Evolutionary conservation across 768 basidiomycete genomes (phyloP), one percentile per base, ranked within the genome.

Genomic region (Lentinula aciculospora): DNA sequence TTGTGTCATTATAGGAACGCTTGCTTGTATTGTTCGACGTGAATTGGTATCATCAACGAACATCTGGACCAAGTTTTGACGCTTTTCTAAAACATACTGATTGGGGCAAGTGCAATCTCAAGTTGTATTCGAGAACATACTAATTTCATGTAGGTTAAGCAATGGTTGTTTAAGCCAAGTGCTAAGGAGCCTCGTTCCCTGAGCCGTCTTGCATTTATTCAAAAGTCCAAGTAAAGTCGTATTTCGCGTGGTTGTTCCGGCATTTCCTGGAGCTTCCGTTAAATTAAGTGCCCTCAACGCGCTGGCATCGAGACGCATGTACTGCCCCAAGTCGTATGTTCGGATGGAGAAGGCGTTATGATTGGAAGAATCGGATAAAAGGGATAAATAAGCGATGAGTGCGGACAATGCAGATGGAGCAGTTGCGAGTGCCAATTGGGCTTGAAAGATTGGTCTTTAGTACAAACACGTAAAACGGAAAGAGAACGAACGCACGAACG

Each of bases 141-240:
- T 78, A 60, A 98, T 98, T 67, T 94, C 91, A 62, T 98, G 95
- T 36, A 92, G 70, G 69, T 97, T 98, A 29, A 98, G 84, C 27
- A 98, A 74, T 4, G 97, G 97, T 68, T 98, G 97, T 67, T 97
- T 98, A 40, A 99, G 74, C 96, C 96, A 98, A 48, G 85, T 86
- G 0, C 86, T 90, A 3, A 99, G 77, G 39, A 97, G 69, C 56
- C 97, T 76, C 13, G 90, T 85, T 0, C 97, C 97, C 67, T 99
- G 97, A 0, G 92, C 85, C 0, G 97, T 98, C 73, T 97, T 97
- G 76, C 96, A 97, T 64, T 90, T 91, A 69, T 98, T 97, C 58
- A 99, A 72, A 7, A 97, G 74, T 0, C 94, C 94, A 55, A 94
- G 84, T 4, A 99, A 69, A 3, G 92, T 95, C 29, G 89, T 91